These are phyloP conservation scores for Leptomonas pyrrhocoris DNA, from an alignment of 208 protist species.

Conservation along the genomic window DNA sequence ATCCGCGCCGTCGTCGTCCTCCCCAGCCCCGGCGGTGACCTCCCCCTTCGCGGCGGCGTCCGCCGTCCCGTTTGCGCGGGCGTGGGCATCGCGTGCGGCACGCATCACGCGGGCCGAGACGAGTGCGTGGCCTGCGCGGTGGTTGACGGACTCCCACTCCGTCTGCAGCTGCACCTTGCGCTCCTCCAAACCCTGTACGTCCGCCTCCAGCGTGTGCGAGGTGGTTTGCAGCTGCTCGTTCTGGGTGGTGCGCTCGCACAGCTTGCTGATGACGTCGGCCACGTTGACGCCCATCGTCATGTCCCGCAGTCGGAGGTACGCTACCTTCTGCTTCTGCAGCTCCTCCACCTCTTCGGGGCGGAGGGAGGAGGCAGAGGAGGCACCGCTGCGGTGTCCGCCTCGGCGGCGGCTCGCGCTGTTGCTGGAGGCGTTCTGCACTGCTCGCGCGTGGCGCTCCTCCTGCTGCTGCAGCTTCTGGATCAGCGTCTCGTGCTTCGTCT, in stretches of 20 bases:
- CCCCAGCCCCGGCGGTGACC: slow-evolving; percentile 5
- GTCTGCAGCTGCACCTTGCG: slow-evolving; percentile 58
- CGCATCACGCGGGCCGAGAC: slow-evolving; percentile 42
- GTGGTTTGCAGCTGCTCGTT: slow-evolving; percentile 74
- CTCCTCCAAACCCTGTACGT: slow-evolving; percentile 52
- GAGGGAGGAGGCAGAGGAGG: slow-evolving; percentile 27
- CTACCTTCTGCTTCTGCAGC: slow-evolving; percentile 75
- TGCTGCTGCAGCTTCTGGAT: slow-evolving; percentile 69
- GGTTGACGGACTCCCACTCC: slow-evolving; percentile 80
- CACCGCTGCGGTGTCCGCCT: slow-evolving; percentile 30
- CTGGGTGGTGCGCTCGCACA: slow-evolving; percentile 81
- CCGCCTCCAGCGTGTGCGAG: slow-evolving; percentile 66
- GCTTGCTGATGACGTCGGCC: slow-evolving; percentile 89
- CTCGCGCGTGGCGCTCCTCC: slow-evolving; percentile 66
- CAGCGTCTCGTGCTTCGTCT: slow-evolving; percentile 60
- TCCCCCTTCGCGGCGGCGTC: slow-evolving; percentile 2
- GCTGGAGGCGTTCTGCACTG: slow-evolving; percentile 21
- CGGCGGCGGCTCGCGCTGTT: slow-evolving; percentile 9
- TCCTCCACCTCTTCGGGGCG: slow-evolving; percentile 74
- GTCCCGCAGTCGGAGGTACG: slow-evolving; percentile 94
- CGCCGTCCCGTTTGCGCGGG: neutral
- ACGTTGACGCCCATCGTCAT: slow-evolving; percentile 82
- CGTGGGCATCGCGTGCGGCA: slow-evolving; percentile 38
- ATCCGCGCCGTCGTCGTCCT: slow-evolving; percentile 2
- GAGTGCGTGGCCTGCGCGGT: slow-evolving; percentile 55